A percentile compares a stretch with the other conserved stretches of the same genome.
These are phyloP conservation scores for Microstegium vimineum DNA, from an alignment of 176 grass and related monocot genomes.

Conservation along the genomic window DNA sequence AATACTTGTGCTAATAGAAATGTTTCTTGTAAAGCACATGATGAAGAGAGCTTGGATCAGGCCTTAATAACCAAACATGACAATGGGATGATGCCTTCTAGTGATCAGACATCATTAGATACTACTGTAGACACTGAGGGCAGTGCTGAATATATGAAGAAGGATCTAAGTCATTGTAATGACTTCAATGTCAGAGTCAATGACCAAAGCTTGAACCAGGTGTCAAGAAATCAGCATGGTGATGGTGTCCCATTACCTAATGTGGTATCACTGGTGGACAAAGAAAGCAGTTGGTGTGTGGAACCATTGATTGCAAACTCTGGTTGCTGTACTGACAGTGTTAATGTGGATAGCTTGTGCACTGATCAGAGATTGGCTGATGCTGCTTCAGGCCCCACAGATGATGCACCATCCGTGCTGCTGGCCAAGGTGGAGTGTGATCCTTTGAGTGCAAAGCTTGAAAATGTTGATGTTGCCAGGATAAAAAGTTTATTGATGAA, in stretches of 20 bases:
- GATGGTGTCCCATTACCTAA: background rate
- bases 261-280: background rate
- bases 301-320: background rate
- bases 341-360: conserved; percentile 15
- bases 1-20: conserved; percentile 6
- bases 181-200: conserved; percentile 14
- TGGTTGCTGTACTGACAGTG: background rate
- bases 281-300: background rate
- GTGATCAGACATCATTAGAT: conserved; percentile 14
- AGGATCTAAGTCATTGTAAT: background rate
- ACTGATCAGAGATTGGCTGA: conserved; percentile 10
- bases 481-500: conserved; percentile 34
- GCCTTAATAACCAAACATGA: conserved; percentile 12
- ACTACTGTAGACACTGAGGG: background rate
- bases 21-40: background rate
- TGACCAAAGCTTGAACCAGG: background rate
- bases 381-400: background rate
- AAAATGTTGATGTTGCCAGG: conserved; percentile 27
- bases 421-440: background rate
- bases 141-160: conserved; percentile 11
- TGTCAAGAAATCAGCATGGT: background rate
- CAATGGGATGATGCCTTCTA: background rate
- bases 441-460: conserved; percentile 16
- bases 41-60: conserved; percentile 10
- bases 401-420: conserved; percentile 9